Conservation (phyloP, 2,329 filamentous ascomycete species). For the Verticillium nubilum region DNA sequence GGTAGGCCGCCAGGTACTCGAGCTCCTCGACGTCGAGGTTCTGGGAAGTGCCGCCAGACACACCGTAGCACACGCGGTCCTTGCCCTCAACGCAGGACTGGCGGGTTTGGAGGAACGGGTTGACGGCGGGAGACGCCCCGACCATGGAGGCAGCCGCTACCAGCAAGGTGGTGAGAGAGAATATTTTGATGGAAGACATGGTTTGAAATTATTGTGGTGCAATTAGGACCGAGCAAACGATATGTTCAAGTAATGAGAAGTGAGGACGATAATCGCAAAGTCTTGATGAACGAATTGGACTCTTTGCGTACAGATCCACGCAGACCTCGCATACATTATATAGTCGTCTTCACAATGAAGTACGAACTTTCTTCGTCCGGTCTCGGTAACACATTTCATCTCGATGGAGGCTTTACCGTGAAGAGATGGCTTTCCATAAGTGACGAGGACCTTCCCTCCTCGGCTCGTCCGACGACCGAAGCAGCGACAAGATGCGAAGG, state of each 20-base stretch:
- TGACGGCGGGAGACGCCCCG: neutral
- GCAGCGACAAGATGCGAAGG: too few species aligned
- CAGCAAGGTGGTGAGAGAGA: neutral
- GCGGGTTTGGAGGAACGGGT: neutral
- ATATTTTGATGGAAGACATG: neutral
- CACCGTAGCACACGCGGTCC: constrained; percentile 14
- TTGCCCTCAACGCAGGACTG: constrained; percentile 1
- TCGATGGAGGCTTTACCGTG: too few species aligned
- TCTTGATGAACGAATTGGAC: too few species aligned
- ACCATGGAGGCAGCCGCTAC: neutral
- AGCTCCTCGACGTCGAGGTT: constrained; percentile 13
- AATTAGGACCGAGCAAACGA: neutral
- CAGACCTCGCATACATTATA: too few species aligned
- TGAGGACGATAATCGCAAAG: neutral
- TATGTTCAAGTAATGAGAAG: neutral
- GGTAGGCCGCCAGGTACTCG: constrained; percentile 11
- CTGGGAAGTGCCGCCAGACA: constrained; percentile 12
- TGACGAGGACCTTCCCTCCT: too few species aligned
- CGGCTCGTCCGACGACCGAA: too few species aligned
- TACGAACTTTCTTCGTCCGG: too few species aligned
- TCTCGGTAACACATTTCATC: too few species aligned
- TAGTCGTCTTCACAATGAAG: too few species aligned
- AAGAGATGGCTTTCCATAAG: too few species aligned
- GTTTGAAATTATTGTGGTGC: too few species aligned
- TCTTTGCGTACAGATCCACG: too few species aligned